A percentile compares a stretch with the other conserved stretches of the same genome.
Evolutionary conservation across 139 green algal genomes (phyloP).

Genomic region (Tetradesmus obliquus): DNA sequence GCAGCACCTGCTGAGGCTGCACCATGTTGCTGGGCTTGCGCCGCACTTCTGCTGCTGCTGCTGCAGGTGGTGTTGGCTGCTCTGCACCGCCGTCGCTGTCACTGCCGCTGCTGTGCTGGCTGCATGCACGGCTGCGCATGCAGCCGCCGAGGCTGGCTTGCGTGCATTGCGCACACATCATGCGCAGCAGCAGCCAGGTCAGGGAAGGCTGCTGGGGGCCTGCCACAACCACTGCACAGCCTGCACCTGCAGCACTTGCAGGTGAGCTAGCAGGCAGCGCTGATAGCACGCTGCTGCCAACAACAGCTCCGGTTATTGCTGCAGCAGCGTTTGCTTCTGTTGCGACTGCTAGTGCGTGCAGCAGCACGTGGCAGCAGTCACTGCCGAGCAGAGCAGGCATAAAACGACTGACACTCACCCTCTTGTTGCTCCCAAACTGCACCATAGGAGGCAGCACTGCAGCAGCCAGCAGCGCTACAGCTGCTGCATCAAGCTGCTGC

Average conservation of each 20-base stretch:
- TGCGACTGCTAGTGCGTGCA: constrained; percentile 12
- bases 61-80: background rate
- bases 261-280: background rate
- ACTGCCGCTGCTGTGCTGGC: background rate
- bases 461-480: constrained; percentile 17
- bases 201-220: background rate
- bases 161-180: background rate
- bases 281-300: background rate
- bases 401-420: background rate
- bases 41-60: background rate
- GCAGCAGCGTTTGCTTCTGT: background rate
- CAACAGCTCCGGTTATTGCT: background rate
- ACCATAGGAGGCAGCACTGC: background rate
- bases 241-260: background rate
- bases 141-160: background rate
- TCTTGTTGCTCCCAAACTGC: background rate
- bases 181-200: background rate
- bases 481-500: constrained; percentile 1
- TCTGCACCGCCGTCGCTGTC: background rate
- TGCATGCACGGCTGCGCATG: background rate
- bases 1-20: background rate
- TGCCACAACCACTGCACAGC: background rate
- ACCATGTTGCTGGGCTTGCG: background rate
- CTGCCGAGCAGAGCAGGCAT: background rate
- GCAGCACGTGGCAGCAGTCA: background rate